Evolutionary conservation across 257 asterid species (phyloP).

Genomic region (Gardenia jasminoides): DNA sequence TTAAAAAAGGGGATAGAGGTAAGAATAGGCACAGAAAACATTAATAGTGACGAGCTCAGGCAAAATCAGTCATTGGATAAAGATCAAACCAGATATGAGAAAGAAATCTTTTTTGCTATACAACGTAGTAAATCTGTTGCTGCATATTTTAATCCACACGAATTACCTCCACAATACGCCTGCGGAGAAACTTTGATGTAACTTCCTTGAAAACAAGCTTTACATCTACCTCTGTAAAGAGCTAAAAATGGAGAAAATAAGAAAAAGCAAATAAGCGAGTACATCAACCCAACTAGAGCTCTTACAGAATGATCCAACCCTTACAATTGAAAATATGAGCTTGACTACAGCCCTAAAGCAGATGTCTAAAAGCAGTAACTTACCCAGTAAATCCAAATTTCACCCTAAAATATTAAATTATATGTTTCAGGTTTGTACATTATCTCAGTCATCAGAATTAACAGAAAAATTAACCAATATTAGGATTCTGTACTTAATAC

Average conservation of each 20-base stretch:
- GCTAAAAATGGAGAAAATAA: slow-evolving; percentile 35
- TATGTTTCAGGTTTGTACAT: neutral
- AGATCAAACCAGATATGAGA: neutral
- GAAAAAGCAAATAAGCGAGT: neutral
- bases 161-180: slow-evolving; percentile 88
- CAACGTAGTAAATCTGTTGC: neutral
- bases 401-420: neutral
- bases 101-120: neutral
- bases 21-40: neutral
- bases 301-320: neutral
- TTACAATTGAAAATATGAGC: neutral
- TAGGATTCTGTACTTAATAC: neutral
- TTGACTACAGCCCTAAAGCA: neutral
- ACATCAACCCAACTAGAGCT: neutral
- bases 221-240: slow-evolving; percentile 88
- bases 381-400: neutral
- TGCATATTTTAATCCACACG: slow-evolving; percentile 7
- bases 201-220: slow-evolving; percentile 92
- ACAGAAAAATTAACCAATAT: neutral
- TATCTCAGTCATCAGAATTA: neutral
- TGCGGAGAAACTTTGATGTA: slow-evolving; percentile 77
- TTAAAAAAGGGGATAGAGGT: neutral
- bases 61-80: neutral
- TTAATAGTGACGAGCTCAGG: neutral
- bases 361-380: neutral